Evolutionary conservation across 148 eudicot species (phyloP).

Genomic region (Silene conica): DNA sequence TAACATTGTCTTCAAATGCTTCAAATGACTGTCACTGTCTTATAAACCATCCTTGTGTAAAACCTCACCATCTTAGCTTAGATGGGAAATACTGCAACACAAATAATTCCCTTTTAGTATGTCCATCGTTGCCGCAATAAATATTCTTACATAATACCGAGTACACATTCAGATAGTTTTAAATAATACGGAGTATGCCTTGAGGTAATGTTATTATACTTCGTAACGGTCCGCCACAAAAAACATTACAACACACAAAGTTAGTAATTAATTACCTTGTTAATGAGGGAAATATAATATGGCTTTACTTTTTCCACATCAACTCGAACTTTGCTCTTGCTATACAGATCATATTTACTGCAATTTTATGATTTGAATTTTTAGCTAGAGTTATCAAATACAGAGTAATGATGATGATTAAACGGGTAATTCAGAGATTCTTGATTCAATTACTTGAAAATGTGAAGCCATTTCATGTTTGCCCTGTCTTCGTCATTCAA

Average conservation of each 20-base stretch:
- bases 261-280: constrained; percentile 29
- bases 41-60: not conserved
- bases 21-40: not conserved
- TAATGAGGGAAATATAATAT: constrained; percentile 48
- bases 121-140: not conserved
- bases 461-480: constrained; percentile 69
- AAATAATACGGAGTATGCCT: too few species aligned
- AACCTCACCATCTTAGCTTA: constrained; percentile 27
- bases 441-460: constrained; percentile 45
- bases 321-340: constrained; percentile 47
- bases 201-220: too few species aligned
- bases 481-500: constrained; percentile 76
- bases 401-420: not conserved
- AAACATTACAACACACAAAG: too few species aligned
- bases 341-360: constrained; percentile 56
- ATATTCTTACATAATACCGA: too few species aligned
- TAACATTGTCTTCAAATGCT: not conserved
- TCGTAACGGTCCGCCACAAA: too few species aligned
- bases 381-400: not conserved
- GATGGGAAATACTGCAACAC: constrained; percentile 29
- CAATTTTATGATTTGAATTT: not conserved
- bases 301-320: constrained; percentile 44
- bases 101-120: not conserved
- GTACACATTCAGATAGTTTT: too few species aligned
- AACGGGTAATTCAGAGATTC: not conserved